phyloP scores from a whole-genome alignment of 192 early-diverging fungal species.

The Powellomyces hirtus region DNA sequence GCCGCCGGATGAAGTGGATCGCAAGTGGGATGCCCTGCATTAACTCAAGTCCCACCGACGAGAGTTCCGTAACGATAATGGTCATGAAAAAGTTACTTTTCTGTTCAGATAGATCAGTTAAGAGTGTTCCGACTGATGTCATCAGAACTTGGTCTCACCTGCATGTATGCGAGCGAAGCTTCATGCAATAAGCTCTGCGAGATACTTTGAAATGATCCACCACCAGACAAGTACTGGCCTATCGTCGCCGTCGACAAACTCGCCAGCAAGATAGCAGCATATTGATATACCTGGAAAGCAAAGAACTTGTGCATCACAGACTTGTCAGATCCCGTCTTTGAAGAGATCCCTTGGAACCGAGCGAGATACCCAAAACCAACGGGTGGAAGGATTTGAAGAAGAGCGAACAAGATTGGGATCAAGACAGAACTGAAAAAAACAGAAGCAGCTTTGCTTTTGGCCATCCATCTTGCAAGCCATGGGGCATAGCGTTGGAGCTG shows the following conservation, averaged over 20 bases:
- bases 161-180: neutral
- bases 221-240: too few species aligned
- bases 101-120: too few species aligned
- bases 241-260: slow-evolving; percentile 1
- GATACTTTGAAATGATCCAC: neutral
- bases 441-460: neutral
- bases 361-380: slow-evolving; percentile 34
- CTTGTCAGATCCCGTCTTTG: slow-evolving; percentile 41
- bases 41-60: slow-evolving; percentile 40
- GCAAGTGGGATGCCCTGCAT: slow-evolving; percentile 44
- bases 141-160: too few species aligned
- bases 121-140: too few species aligned
- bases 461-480: slow-evolving; percentile 21
- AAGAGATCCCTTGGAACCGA: slow-evolving; percentile 30
- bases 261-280: slow-evolving; percentile 17
- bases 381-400: slow-evolving; percentile 40
- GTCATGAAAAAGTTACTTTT: slow-evolving; percentile 41
- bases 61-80: slow-evolving; percentile 28
- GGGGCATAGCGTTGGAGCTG: neutral
- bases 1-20: slow-evolving; percentile 34
- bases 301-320: slow-evolving; percentile 45
- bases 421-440: slow-evolving; percentile 33
- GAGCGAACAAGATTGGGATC: slow-evolving; percentile 30
- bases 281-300: slow-evolving; percentile 40
- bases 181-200: neutral